phyloP scores from a whole-genome alignment of 371 early-diverging fungal genomes.

The Sporodiniella umbellata region DNA sequence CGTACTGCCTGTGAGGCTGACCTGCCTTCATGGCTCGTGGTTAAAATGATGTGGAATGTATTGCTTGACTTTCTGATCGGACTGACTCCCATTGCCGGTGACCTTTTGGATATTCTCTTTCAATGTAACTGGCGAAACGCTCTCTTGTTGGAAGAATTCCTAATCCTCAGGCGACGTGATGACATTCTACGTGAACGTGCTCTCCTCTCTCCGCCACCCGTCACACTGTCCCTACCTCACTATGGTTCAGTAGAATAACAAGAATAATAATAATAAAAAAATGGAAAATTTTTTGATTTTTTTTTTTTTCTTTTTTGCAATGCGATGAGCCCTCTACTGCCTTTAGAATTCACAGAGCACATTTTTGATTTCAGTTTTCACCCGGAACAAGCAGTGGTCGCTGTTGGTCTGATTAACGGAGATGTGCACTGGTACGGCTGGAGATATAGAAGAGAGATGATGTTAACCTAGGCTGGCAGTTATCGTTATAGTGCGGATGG shows the following conservation, averaged over 20 bases:
- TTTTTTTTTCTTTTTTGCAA: not conserved
- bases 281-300: not conserved
- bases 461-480: too few relatives aligned
- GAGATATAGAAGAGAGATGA: slow-evolving; percentile 3
- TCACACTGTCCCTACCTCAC: too few relatives aligned
- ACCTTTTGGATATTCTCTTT: slow-evolving; percentile 45
- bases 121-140: slow-evolving; percentile 51
- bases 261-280: too few relatives aligned
- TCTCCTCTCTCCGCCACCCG: too few relatives aligned
- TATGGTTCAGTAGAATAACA: too few relatives aligned
- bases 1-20: slow-evolving; percentile 31
- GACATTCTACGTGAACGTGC: slow-evolving; percentile 33
- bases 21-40: slow-evolving; percentile 31
- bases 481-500: slow-evolving; percentile 50
- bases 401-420: slow-evolving; percentile 78
- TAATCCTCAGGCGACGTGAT: slow-evolving; percentile 37
- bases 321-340: not conserved
- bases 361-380: slow-evolving; percentile 77
- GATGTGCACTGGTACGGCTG: slow-evolving; percentile 63
- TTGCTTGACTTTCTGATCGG: slow-evolving; percentile 49
- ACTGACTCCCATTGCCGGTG: slow-evolving; percentile 46
- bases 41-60: slow-evolving; percentile 46
- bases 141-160: slow-evolving; percentile 38
- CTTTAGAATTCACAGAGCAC: slow-evolving; percentile 40
- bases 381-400: slow-evolving; percentile 64